Evolutionary conservation across 2,329 filamentous ascomycete genomes (phyloP).

Genomic region (Monilinia laxa): DNA sequence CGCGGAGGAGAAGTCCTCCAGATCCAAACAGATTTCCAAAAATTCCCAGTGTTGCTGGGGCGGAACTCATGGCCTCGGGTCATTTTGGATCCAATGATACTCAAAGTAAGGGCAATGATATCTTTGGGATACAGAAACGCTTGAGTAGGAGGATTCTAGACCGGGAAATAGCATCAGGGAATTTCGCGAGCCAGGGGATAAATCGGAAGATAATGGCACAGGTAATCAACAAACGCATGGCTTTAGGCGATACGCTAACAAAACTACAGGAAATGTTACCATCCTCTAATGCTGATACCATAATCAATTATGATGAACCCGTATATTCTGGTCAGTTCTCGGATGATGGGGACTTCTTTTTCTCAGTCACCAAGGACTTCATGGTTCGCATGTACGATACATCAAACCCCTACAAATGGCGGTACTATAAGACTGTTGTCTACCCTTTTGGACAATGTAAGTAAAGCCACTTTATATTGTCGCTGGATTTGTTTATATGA

Average conservation of each 20-base stretch:
- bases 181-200: constrained; percentile 57
- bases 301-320: constrained; percentile 81
- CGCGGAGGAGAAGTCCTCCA: constrained; percentile 46
- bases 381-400: constrained; percentile 97
- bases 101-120: constrained; percentile 41
- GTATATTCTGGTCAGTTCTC: constrained; percentile 97
- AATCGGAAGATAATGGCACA: constrained; percentile 67
- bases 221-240: constrained; percentile 44
- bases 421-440: constrained; percentile 85
- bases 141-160: constrained; percentile 72
- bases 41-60: constrained; percentile 76
- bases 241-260: not conserved
- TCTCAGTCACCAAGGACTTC: constrained; percentile 87
- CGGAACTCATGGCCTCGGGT: constrained; percentile 77
- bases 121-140: constrained; percentile 48
- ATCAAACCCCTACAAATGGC: constrained; percentile 91
- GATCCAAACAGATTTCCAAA: constrained; percentile 70
- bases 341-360: constrained; percentile 97
- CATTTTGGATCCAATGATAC: constrained; percentile 70
- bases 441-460: constrained; percentile 73
- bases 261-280: constrained; percentile 69
- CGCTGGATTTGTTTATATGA: not conserved
- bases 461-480: not conserved
- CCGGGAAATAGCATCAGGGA: constrained; percentile 74
- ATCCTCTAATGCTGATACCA: constrained; percentile 72